Evolutionary conservation across 805 yeast genomes (phyloP), one percentile per base, ranked within the genome.

Genomic region (Metschnikowia cubensis): DNA sequence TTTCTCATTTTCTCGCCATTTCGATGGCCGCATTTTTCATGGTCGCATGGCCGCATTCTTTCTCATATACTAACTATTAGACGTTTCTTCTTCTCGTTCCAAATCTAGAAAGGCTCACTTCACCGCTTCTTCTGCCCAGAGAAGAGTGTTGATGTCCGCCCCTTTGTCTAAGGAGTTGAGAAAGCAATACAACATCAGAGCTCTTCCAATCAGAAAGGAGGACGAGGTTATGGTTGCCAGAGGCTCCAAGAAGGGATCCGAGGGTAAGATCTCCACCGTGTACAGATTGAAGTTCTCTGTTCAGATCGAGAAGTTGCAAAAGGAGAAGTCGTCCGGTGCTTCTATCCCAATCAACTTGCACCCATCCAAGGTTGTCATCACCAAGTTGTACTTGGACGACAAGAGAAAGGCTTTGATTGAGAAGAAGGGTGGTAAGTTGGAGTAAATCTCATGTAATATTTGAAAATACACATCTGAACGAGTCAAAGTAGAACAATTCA

Each of bases 41-140:
- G 25, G 21, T 11, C 39, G 6, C 11, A 10, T 20, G 17, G 15
- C 7, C 18, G 11, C 14, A 21, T 20, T 20, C 10, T 8, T 25
- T 25, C 29, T n/a, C 22, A 18, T 11, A 45, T 67, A 70, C 74
- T 69, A 70, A 71, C 74, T 58, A 36, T 21, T 63, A 87, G 97
- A 94, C 96, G 98, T 94, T 78, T 90, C 99, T 71, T 85, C 96
- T 76, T 91, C 97, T 75, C 94, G 99, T 84, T 87, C 96, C 79
- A 94, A 94, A 87, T 83, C 97, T 77, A 91, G 99, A 88, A 94
- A 94, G 89, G 98, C 98, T 78, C 88, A 94, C 87, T 94, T 94
- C 92, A 82, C 81, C 70, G 95, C 99, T 67, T 95, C 98, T 71
- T 92, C 99, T 63, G 86, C 92, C 65, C 89, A 81, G 72, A 89